Evolutionary conservation across 306 rosid genomes (phyloP).

Genomic region (Oemleria cerasiformis): DNA sequence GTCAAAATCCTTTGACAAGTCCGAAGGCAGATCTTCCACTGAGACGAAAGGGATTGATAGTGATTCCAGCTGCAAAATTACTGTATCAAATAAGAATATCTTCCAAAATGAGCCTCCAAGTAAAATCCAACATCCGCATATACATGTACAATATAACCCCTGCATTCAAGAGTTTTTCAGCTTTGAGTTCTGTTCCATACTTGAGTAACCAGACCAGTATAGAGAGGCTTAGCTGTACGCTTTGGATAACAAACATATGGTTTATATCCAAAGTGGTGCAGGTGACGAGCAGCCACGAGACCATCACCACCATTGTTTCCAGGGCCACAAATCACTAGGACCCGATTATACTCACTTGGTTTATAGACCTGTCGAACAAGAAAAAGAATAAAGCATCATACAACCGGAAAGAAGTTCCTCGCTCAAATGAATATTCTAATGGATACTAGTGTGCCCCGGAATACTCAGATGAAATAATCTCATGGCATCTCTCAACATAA

Average conservation of each 20-base stretch:
- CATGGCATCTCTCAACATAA: constrained; percentile 3
- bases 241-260: constrained; percentile 76
- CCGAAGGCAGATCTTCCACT: constrained; percentile 68
- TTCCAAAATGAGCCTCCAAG: not conserved
- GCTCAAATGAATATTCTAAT: not conserved
- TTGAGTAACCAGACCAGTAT: constrained; percentile 89
- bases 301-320: constrained; percentile 99
- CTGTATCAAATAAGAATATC: constrained; percentile 32
- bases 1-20: constrained; percentile 69
- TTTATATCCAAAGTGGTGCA: constrained; percentile 83
- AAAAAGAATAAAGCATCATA: constrained; percentile 15
- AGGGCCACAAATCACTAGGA: constrained; percentile 88
- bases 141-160: constrained; percentile 9
- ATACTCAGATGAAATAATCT: not conserved
- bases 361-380: constrained; percentile 58
- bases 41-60: constrained; percentile 77
- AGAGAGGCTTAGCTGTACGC: constrained; percentile 81
- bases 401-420: not conserved
- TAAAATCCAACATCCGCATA: not conserved
- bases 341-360: constrained; percentile 57
- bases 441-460: not conserved
- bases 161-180: constrained; percentile 6
- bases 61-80: constrained; percentile 73
- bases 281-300: constrained; percentile 92
- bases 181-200: constrained; percentile 31